Evolutionary conservation across 2,329 filamentous ascomycete species (phyloP), one percentile per base, ranked within the genome.

Genomic region (Penicillium crustosum): DNA sequence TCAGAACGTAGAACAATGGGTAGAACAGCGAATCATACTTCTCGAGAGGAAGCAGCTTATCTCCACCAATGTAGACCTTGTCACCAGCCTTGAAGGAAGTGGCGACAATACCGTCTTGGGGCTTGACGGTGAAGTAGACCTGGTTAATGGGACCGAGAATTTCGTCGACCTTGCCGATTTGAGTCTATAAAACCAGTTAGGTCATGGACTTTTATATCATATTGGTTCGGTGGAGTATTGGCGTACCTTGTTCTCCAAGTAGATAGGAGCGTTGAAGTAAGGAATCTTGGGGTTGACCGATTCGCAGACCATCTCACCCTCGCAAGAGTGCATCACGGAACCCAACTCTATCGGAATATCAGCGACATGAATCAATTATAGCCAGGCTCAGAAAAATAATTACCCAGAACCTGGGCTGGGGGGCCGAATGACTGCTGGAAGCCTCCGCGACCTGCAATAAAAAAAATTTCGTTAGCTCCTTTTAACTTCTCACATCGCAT

Each of bases 241-340:
- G 54, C 75, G 63, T 73, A 89, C 89, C 84, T 97, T 99, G 83
- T 97, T 99, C 84, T 97, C 93, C 71, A 97, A 89, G 81, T 94
- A 99, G 77, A 99, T 96, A 67, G 92, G 92, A 61, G 94, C 94
- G 82, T 97, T 97, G 88, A 99, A 99, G 82, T 96, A 96, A 61
- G 94, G 94, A 64, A 99, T 89, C 81, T 97, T 97, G 70, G 89
- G 82, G 83, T 97, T 97, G 78, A 89, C 89, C 67, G 90, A 95
- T 78, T 92, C 88, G 89, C 93, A 97, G 68, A 99, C 89, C 84
- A 99, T 94, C 79, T 99, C 94, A 76, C 93, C 93, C 79, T 99
- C 94, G 80, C 90, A 93, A 58, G 92, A 88, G 81, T 99, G 94
- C 75, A 97, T 79, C 79, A 97, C 96, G 65, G 86, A 86, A 77